Evolutionary conservation across 257 asterid species (phyloP).

Genomic region (Solanum lycopersicoides): DNA sequence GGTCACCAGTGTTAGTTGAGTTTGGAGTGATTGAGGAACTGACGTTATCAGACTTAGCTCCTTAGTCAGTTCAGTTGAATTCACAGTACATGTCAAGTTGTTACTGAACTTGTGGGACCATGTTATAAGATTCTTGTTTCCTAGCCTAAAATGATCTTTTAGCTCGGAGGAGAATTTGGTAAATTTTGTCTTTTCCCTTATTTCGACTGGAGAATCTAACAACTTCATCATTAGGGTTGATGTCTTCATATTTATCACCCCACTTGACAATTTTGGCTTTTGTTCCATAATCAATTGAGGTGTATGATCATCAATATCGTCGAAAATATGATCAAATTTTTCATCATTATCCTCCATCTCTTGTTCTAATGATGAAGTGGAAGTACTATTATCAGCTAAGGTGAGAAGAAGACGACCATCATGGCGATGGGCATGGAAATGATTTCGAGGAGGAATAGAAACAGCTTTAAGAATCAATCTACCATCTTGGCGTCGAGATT

Average conservation of each 20-base stretch:
- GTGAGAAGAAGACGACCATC: conserved; percentile 70
- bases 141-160: neutral
- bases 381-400: conserved; percentile 3
- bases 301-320: conserved; percentile 9
- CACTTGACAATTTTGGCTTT: conserved; percentile 14
- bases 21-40: neutral
- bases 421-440: conserved; percentile 46
- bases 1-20: neutral
- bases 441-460: conserved; percentile 36
- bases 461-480: conserved; percentile 73
- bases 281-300: neutral
- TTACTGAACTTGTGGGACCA: neutral
- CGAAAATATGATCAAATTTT: conserved; percentile 8
- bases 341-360: conserved; percentile 4
- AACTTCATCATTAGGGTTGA: conserved; percentile 18
- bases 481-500: conserved; percentile 49
- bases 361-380: neutral
- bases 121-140: neutral
- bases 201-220: neutral
- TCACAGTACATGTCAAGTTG: neutral
- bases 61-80: neutral
- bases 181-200: neutral
- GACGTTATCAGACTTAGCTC: neutral
- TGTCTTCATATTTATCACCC: conserved; percentile 26
- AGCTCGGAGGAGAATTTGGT: neutral